A percentile compares a stretch with the other conserved stretches of the same genome.
Evolutionary conservation across 2,329 filamentous ascomycete species (phyloP).

Genomic region (Penicillium decumbens): DNA sequence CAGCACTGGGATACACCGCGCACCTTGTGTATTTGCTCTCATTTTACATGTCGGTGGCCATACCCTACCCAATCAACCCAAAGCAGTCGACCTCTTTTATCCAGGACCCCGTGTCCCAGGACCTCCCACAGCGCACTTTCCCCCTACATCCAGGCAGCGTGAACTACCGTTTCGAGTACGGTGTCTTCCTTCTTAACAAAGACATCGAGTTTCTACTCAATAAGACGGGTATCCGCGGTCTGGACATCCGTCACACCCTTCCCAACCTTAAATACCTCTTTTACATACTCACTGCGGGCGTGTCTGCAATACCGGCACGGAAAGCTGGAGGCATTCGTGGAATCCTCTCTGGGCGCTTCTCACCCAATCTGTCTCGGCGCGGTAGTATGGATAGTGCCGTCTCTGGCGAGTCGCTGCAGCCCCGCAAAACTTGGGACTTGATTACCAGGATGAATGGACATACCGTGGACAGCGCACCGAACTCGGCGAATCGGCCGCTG

Average conservation of each 20-base stretch:
- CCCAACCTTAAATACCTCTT: constrained; percentile 91
- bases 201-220: constrained; percentile 71
- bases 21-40: constrained; percentile 71
- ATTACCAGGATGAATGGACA: constrained; percentile 26
- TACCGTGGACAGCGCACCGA: constrained; percentile 14
- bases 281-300: constrained; percentile 81
- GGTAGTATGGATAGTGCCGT: constrained; percentile 40
- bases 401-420: constrained; percentile 28
- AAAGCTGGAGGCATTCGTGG: constrained; percentile 53
- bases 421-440: constrained; percentile 25
- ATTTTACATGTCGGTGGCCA: constrained; percentile 70
- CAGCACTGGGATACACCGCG: constrained; percentile 74
- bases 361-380: constrained; percentile 37
- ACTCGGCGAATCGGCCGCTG: constrained; percentile 11
- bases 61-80: constrained; percentile 74
- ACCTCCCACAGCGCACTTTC: constrained; percentile 61
- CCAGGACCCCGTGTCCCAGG: constrained; percentile 63
- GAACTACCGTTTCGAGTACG: constrained; percentile 92
- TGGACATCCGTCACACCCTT: constrained; percentile 87
- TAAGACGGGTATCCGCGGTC: constrained; percentile 66
- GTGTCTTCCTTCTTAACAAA: constrained; percentile 94
- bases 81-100: constrained; percentile 71
- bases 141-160: constrained; percentile 72
- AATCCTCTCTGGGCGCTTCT: constrained; percentile 38
- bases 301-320: constrained; percentile 54